A percentile compares a stretch with the other conserved stretches of the same genome.
Evolutionary conservation across 225 moss, liverwort and hornwort species (phyloP).

Genomic region (Marchantia polymorpha): DNA sequence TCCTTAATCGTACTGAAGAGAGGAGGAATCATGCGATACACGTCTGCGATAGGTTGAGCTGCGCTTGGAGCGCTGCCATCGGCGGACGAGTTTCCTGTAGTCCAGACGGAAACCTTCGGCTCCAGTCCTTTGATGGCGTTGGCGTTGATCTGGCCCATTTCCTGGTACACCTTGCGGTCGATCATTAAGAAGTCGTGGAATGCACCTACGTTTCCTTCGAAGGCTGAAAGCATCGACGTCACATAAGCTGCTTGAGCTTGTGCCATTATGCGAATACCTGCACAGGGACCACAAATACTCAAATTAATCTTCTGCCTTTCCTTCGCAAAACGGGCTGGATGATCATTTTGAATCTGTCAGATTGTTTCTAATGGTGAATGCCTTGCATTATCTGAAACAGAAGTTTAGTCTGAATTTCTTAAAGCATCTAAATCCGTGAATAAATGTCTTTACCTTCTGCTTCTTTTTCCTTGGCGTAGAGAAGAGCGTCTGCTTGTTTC

Average conservation of each 20-base stretch:
- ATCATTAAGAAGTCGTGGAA: constrained; percentile 52
- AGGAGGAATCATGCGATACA: constrained; percentile 53
- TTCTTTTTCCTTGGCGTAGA: constrained; percentile 49
- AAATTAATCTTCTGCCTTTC: neutral
- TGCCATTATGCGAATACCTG: constrained; percentile 42
- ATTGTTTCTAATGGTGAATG: no score
- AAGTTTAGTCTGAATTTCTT: no score
- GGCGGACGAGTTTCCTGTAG: constrained; percentile 33
- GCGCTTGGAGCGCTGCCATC: constrained; percentile 11
- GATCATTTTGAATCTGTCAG: no score
- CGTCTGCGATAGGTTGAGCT: constrained; percentile 42
- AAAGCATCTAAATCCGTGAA: neutral
- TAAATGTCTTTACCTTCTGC: constrained; percentile 43
- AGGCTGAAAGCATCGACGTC: constrained; percentile 41
- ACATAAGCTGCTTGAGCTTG: constrained; percentile 49
- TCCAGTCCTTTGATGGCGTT: constrained; percentile 45
- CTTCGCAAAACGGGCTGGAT: no score
- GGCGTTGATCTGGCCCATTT: constrained; percentile 60
- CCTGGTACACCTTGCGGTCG: constrained; percentile 51
- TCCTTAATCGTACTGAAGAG: constrained; percentile 56
- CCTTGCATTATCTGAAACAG: no score
- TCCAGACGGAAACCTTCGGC: constrained; percentile 59
- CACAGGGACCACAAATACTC: neutral
- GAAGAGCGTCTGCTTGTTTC: constrained; percentile 49
- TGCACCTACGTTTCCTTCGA: constrained; percentile 44